A percentile compares a stretch with the other conserved stretches of the same genome.
These are phyloP conservation scores for Akanthomyces uredinophilus DNA, from an alignment of 2,329 filamentous ascomycete genomes.

Conservation along the genomic window DNA sequence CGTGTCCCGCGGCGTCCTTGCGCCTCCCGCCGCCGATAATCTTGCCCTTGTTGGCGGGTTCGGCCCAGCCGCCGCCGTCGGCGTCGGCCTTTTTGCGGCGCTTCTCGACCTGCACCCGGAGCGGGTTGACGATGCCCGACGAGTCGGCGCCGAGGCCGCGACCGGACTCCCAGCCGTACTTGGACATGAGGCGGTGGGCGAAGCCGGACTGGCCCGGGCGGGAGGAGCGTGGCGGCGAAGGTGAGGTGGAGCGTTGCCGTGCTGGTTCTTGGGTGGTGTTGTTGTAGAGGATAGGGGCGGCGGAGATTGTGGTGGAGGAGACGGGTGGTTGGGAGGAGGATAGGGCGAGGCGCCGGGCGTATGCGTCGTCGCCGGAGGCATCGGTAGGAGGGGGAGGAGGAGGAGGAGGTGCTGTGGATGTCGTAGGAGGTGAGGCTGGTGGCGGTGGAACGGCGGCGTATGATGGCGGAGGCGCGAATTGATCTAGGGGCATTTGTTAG, in stretches of 20 bases:
- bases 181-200: constrained; percentile 81
- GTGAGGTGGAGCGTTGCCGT: constrained; percentile 31
- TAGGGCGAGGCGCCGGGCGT: constrained; percentile 56
- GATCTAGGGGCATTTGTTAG: constrained; percentile 35
- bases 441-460: constrained; percentile 56
- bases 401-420: constrained; percentile 40
- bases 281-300: constrained; percentile 70
- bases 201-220: constrained; percentile 79
- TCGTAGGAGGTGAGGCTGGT: constrained; percentile 40
- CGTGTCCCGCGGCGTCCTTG: constrained; percentile 38
- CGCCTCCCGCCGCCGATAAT: constrained; percentile 76
- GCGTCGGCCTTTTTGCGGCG: constrained; percentile 72
- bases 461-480: constrained; percentile 55
- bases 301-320: constrained; percentile 55
- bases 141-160: constrained; percentile 78
- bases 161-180: constrained; percentile 90
- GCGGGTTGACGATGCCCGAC: constrained; percentile 77
- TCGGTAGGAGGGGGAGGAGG: constrained; percentile 51
- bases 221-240: constrained; percentile 42
- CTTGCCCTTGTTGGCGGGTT: constrained; percentile 64
- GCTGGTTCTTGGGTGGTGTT: constrained; percentile 31
- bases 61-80: constrained; percentile 72
- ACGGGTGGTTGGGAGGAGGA: constrained; percentile 35
- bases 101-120: constrained; percentile 82
- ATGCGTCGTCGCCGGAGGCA: constrained; percentile 64